Percentiles rank a stretch among this genome's conserved stretches.
phyloP scores from a whole-genome alignment of 805 yeast genomes.

The Ogataea chonburiensis region DNA sequence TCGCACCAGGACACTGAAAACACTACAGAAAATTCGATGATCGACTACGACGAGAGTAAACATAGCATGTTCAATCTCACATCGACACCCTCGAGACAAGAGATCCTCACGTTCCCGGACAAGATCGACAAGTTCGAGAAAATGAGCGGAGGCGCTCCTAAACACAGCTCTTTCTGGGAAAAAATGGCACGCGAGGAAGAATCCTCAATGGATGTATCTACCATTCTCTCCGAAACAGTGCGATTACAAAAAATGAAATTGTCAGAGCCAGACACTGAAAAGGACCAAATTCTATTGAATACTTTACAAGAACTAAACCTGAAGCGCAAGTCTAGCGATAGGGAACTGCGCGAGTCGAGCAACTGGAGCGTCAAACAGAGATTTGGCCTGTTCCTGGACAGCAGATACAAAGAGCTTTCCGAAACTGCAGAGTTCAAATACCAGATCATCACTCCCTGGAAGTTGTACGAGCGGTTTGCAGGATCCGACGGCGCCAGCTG shows the following conservation, averaged over 20 bases:
- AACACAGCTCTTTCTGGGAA: slow-evolving; percentile 15
- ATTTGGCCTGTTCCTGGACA: slow-evolving; percentile 29
- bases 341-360: slow-evolving; percentile 5
- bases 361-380: slow-evolving; percentile 22
- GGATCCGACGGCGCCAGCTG: slow-evolving; percentile 24
- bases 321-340: slow-evolving; percentile 4
- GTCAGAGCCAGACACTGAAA: slow-evolving; percentile 7
- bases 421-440: slow-evolving; percentile 29
- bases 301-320: slow-evolving; percentile 6
- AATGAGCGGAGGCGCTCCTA: slow-evolving; percentile 27
- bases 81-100: slow-evolving; percentile 13
- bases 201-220: slow-evolving; percentile 2
- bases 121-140: slow-evolving; percentile 33
- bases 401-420: slow-evolving; percentile 28
- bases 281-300: slow-evolving; percentile 1
- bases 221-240: slow-evolving; percentile 2
- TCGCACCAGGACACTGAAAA: slow-evolving; percentile 11
- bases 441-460: slow-evolving; percentile 28
- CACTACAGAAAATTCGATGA: slow-evolving; percentile 6
- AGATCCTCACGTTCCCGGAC: slow-evolving; percentile 22
- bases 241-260: slow-evolving; percentile 8
- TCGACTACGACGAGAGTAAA: slow-evolving; percentile 6
- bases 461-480: slow-evolving; percentile 27
- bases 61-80: slow-evolving; percentile 7
- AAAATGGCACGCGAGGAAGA: slow-evolving; percentile 8